Conservation (phyloP, 2,329 filamentous ascomycete species). For the Aureobasidium lini region DNA sequence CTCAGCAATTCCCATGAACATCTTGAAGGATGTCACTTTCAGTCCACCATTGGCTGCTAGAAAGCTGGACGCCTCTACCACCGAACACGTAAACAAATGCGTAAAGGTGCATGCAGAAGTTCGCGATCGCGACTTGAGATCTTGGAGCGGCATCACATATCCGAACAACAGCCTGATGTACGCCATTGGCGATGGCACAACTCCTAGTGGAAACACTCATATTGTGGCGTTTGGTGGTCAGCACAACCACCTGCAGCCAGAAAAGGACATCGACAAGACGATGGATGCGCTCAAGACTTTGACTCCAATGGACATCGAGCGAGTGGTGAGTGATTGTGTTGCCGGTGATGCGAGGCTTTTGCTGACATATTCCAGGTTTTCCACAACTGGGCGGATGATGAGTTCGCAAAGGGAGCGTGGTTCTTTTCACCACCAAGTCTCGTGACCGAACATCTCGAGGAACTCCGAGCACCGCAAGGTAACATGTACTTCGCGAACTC, state of each 20-base stretch:
- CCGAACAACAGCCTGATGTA: constrained; percentile 3
- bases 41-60: constrained; percentile 21
- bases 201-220: constrained; percentile 1
- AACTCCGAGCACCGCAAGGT: constrained; percentile 24
- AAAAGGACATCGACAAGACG: constrained; percentile 6
- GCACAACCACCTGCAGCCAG: constrained; percentile 2
- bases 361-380: constrained; percentile 8
- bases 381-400: constrained; percentile 27
- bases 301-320: constrained; percentile 2
- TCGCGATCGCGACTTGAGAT: constrained; percentile 9
- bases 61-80: constrained; percentile 21
- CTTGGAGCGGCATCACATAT: constrained; percentile 7
- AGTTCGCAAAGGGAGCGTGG: constrained; percentile 26
- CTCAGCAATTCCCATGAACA: constrained; percentile 20
- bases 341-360: background rate
- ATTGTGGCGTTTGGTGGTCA: constrained; percentile 7
- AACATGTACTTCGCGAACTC: constrained; percentile 27
- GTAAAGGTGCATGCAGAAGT: constrained; percentile 24
- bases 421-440: constrained; percentile 17
- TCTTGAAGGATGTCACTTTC: constrained; percentile 22
- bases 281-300: background rate
- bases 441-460: constrained; percentile 20
- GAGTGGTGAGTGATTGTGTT: background rate
- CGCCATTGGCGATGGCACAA: constrained; percentile 7
- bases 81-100: constrained; percentile 25